A percentile compares a stretch with the other conserved stretches of the same genome.
These are phyloP conservation scores for Psidium friedrichsthalianum DNA, from an alignment of 345 rosid species.

Conservation along the genomic window DNA sequence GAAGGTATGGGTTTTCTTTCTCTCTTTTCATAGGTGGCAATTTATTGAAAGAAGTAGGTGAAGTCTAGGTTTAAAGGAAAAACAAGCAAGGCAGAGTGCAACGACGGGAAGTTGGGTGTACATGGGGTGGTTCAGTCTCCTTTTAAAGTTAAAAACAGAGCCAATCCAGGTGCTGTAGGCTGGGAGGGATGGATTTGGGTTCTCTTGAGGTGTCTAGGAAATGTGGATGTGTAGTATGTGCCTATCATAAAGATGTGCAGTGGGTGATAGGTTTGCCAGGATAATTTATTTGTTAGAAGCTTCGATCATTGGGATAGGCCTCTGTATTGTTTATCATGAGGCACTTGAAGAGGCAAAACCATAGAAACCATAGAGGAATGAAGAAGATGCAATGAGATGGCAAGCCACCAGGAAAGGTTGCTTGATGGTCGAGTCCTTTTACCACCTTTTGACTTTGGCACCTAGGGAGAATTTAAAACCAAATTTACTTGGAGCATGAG, in stretches of 20 bases:
- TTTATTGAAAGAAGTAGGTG: not conserved
- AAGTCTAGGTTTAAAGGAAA: not conserved
- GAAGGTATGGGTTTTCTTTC: not conserved
- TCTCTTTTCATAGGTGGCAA: not conserved
- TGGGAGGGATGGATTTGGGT: not conserved
- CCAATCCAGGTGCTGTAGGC: not conserved
- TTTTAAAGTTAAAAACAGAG: not conserved
- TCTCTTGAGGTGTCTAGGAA: not conserved
- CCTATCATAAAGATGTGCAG: not conserved
- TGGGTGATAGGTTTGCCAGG: not conserved
- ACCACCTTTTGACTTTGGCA: not conserved
- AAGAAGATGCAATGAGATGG: not conserved
- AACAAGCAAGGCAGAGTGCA: not conserved
- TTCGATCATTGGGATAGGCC: not conserved
- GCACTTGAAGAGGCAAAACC: not conserved
- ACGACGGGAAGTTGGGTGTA: not conserved
- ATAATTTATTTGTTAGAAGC: not conserved
- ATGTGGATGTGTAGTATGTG: not conserved
- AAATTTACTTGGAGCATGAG: not conserved
- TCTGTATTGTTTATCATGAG: not conserved
- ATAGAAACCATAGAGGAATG: not conserved
- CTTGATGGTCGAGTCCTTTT: not conserved
- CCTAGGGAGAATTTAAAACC: not conserved
- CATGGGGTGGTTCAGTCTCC: not conserved
- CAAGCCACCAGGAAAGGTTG: not conserved